Conservation (phyloP, 257 asterid species). For the Solanum chmielewskii region DNA sequence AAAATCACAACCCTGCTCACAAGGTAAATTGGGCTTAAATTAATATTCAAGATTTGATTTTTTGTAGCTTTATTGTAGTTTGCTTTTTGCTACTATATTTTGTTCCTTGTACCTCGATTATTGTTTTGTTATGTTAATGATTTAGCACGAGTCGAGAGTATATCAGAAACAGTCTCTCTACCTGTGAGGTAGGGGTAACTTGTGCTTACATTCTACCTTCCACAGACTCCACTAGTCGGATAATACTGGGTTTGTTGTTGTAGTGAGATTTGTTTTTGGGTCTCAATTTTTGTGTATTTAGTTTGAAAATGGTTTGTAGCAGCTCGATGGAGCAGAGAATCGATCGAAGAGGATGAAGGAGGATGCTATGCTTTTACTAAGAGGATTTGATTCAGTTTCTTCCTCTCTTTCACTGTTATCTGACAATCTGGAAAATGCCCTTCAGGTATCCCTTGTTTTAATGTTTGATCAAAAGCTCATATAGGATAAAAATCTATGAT, state of each 20-base stretch:
- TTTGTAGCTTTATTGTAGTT: neutral
- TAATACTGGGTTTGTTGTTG: neutral
- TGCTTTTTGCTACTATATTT: neutral
- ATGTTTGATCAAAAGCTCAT: neutral
- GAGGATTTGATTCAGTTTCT: conserved; percentile 61
- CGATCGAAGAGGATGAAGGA: conserved; percentile 30
- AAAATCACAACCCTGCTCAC: neutral
- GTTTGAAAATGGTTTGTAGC: neutral
- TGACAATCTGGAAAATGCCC: conserved; percentile 55
- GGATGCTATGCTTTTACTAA: conserved; percentile 28
- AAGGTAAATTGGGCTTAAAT: neutral
- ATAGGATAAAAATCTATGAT: neutral
- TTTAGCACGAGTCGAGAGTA: neutral
- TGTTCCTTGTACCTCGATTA: neutral
- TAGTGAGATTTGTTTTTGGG: neutral
- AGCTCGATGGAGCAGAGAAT: conserved; percentile 33
- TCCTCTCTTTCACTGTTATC: conserved; percentile 70
- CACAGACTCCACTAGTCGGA: neutral
- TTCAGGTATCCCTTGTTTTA: conserved; percentile 42
- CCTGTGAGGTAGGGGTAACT: neutral
- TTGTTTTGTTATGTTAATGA: neutral
- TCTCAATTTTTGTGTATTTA: neutral
- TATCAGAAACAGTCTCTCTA: neutral
- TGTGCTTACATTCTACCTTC: neutral
- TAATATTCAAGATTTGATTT: neutral